Evolutionary conservation across 2,329 filamentous ascomycete genomes (phyloP), one percentile per base, ranked within the genome.

Genomic region (Diaporthe vexans): DNA sequence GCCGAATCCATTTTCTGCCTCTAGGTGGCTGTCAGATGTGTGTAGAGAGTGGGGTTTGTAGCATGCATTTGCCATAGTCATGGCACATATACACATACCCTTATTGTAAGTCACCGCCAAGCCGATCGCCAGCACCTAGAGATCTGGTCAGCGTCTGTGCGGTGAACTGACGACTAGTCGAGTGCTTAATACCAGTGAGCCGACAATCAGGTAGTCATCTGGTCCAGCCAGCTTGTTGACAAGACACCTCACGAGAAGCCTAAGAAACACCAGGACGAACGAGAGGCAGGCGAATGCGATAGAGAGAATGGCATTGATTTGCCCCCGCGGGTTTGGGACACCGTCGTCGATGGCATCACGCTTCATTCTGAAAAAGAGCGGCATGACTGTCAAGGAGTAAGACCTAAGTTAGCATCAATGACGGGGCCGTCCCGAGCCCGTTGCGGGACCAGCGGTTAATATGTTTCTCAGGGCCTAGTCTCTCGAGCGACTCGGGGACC

Each of bases 261-360:
- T 71, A 1, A 69, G 26, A 10, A 52, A 4, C n/a, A 77, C 76
- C 19, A 77, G 61, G 69, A 74, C 29, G 54, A 61, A 73, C 21
- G 76, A 71, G 13, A 77, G 46, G 65, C 68, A 73, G 43, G 70
- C 73, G 15, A 77, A 75, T n/a, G 73, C 71, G n/a, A 77, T 75
- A 10, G 76, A 74, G 35, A 74, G 74, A 6, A 58, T 52, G 40
- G 72, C 46, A 8, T 76, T 72, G 33, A 40, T 74, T n/a, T 75
- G 48, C n/a, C 76, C 76, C 4, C 72, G 58, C 11, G 74, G 74
- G 52, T 77, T 77, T 13, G 69, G 70, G 9, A 75, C 51, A 15
- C 71, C 70, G 24, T 77, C 76, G 71, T 77, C 76, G 37, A 77
- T 77, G 21, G 74, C 76, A 56, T 77, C 85, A 86, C 13, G 82